Base-by-base conservation (phyloP, 805 yeast genomes). In the Crinitomyces ghanaensis region DNA sequence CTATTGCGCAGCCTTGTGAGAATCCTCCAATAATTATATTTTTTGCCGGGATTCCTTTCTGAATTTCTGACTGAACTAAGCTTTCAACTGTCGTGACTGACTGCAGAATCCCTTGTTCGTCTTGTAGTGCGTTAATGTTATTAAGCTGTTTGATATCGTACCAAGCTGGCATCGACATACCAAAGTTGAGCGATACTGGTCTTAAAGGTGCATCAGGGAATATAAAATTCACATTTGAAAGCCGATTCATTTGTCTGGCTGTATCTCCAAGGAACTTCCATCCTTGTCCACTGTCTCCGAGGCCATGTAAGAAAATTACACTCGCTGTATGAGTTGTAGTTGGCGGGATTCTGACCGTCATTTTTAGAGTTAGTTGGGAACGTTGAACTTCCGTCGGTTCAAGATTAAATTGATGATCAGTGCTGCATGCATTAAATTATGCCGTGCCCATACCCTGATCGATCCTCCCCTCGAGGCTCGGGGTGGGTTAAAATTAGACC, bases 11-110 rank as follows among this genome's bases (percentile, higher is more conserved):
- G 35, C 98, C 98, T 59, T 91, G 98, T 4, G 93, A 78, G 53
- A 91, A 91, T 0, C 98, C 98, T 22, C 97, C 97, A 37, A 91
- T 62, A n/a, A 91, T 62, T 30, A 91, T 79, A 34, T 79, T 70
- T 22, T 50, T 45, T 8, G 60, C 37, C 5, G 60, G 50, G 16
- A 59, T 50, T 4, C 66, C 66, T 5, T 38, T 37, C 16, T 53
- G 43, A 38, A 56, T 61, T 29, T 46, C 48, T 20, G 49, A 47
- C 13, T 41, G 41, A 17, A 63, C 39, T 8, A 59, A 42, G 21
- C 34, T 34, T 33, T 51, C 43, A 25, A 62, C 41, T 6, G 40
- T 37, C n/a, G 38, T 49, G 4, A 53, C 50, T 18, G 59, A 43
- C 35, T 42, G 46, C 29, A 48, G 39, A 8, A 64, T 48, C 43